phyloP scores from a whole-genome alignment of 1,284 basidiomycete species.

The Nidula niveotomentosa region DNA sequence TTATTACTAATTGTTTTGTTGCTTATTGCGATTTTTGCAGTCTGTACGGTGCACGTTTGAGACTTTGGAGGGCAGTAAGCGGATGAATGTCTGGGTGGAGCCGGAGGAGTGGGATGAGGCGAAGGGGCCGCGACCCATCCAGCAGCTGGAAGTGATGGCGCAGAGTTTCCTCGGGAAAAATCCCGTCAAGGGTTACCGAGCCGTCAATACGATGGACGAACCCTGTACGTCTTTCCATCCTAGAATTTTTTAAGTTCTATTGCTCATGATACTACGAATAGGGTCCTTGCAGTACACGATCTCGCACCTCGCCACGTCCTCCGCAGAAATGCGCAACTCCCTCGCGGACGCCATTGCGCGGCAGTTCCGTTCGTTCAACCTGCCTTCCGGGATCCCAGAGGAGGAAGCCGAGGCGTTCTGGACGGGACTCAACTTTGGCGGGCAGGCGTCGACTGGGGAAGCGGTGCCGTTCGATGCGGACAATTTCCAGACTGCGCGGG shows the following conservation, averaged over 20 bases:
- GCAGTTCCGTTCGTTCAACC: slow-evolving; percentile 39
- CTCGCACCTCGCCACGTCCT: slow-evolving; percentile 7
- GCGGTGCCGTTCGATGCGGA: too few species aligned
- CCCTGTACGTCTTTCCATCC: slow-evolving; percentile 10
- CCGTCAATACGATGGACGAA: slow-evolving; percentile 28
- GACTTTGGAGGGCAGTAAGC: slow-evolving; percentile 37
- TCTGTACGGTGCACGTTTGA: slow-evolving; percentile 63
- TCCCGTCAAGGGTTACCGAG: slow-evolving; percentile 28
- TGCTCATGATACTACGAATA: slow-evolving; percentile 22
- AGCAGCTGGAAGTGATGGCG: slow-evolving; percentile 31
- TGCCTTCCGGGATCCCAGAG: slow-evolving; percentile 47
- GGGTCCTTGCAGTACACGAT: slow-evolving; percentile 53
- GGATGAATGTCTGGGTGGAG: slow-evolving; percentile 67
- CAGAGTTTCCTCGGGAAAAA: slow-evolving; percentile 29
- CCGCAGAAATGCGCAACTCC: slow-evolving; percentile 11
- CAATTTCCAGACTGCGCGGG: background rate
- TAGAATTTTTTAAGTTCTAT: slow-evolving; percentile 7
- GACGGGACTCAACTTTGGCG: slow-evolving; percentile 47
- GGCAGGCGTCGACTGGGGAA: slow-evolving; percentile 15
- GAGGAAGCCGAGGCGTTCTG: slow-evolving; percentile 48
- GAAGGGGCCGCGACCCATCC: slow-evolving; percentile 31
- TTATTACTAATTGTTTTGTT: slow-evolving; percentile 1
- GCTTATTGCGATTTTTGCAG: slow-evolving; percentile 23
- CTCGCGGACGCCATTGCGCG: slow-evolving; percentile 20
- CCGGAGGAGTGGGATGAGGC: slow-evolving; percentile 49